Percentiles rank a stretch among this genome's conserved stretches.
phyloP scores from a whole-genome alignment of 352 stramenopile species.

The Phytophthora parvispora region DNA sequence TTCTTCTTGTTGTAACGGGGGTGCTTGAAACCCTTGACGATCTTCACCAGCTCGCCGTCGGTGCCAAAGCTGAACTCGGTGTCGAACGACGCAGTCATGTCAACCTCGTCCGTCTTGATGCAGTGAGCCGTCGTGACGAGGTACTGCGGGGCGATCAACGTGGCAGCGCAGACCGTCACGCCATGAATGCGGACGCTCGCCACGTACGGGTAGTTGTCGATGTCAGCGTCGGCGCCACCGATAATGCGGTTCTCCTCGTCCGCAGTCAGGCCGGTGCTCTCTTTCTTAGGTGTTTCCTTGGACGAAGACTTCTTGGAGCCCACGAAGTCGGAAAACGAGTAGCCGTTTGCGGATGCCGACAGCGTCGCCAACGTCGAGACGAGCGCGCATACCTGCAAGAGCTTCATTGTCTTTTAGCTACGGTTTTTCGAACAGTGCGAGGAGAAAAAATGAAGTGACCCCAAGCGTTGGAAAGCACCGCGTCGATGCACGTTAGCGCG shows the following conservation, averaged over 20 bases:
- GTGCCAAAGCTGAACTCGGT: conserved; percentile 29
- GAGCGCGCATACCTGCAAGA: conserved; percentile 21
- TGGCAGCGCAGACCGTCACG: conserved; percentile 65
- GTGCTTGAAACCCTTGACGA: conserved; percentile 32
- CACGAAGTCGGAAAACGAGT: conserved; percentile 20
- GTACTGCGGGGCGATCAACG: conserved; percentile 70
- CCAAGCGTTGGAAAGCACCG: neutral
- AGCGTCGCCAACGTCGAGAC: conserved; percentile 1
- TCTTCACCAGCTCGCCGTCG: conserved; percentile 31
- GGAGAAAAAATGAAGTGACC: conserved; percentile 10
- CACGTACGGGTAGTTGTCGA: conserved; percentile 60
- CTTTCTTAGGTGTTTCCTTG: conserved; percentile 2
- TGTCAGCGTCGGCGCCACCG: conserved; percentile 12
- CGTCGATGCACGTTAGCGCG: neutral
- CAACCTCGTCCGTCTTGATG: conserved; percentile 45
- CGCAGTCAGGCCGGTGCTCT: conserved; percentile 29
- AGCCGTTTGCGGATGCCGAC: conserved; percentile 12
- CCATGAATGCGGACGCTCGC: conserved; percentile 61
- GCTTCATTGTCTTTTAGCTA: conserved; percentile 23
- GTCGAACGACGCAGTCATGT: conserved; percentile 36
- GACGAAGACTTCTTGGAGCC: no score
- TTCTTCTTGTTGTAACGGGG: conserved; percentile 37
- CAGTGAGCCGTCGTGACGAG: conserved; percentile 80
- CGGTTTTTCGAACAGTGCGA: neutral
- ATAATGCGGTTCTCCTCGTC: conserved; percentile 42